Conservation (phyloP, 495 filamentous ascomycete species). For the Achaetomiella virescens region DNA sequence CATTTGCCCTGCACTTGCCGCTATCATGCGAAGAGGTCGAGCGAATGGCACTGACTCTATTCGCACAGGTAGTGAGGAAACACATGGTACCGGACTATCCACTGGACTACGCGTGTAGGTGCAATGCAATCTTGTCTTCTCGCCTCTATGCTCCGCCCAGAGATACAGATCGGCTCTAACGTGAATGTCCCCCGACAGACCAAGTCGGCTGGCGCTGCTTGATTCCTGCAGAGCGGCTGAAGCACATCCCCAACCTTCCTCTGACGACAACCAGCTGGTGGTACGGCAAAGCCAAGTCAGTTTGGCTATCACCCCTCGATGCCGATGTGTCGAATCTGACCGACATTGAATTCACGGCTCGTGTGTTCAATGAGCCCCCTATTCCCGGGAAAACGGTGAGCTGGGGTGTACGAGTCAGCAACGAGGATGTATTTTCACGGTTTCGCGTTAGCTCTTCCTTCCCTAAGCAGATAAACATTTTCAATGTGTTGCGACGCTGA, state of each 20-base stretch:
- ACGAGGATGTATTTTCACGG: slow-evolving; percentile 37
- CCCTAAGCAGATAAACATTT: too few relatives aligned
- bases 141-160: too few relatives aligned
- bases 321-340: slow-evolving; percentile 24
- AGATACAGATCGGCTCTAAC: too few relatives aligned
- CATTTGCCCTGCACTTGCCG: slow-evolving; percentile 22
- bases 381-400: slow-evolving; percentile 31
- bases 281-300: slow-evolving; percentile 38
- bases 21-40: too few relatives aligned
- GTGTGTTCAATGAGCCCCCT: slow-evolving; percentile 17
- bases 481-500: too few relatives aligned
- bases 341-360: slow-evolving; percentile 21
- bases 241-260: slow-evolving; percentile 28
- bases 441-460: slow-evolving; percentile 26
- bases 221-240: not conserved
- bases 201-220: slow-evolving; percentile 7
- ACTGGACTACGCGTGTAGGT: slow-evolving; percentile 26
- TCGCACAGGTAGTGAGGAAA: slow-evolving; percentile 26
- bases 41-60: slow-evolving; percentile 32
- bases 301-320: slow-evolving; percentile 42
- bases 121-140: too few relatives aligned
- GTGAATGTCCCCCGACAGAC: too few relatives aligned
- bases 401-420: slow-evolving; percentile 43
- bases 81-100: slow-evolving; percentile 36
- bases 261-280: slow-evolving; percentile 41